Evolutionary conservation across 2,329 filamentous ascomycete species (phyloP), one percentile per base, ranked within the genome.

Genomic region (Aureobasidium sp.): DNA sequence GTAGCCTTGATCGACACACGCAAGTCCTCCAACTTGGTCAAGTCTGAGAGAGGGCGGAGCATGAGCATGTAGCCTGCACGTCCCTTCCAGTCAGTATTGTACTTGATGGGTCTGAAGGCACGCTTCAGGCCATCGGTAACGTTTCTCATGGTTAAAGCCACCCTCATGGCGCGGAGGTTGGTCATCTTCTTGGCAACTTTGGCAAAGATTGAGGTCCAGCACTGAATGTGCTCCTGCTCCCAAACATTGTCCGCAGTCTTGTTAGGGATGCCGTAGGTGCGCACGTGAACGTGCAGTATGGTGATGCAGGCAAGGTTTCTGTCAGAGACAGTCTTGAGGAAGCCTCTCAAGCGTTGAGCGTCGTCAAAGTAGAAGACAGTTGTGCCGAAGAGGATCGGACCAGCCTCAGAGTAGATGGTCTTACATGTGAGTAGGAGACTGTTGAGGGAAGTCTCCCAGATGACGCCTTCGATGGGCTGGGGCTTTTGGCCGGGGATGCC

Each of bases 361-460:
- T 60, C 50, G 29, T 60, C 59, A 21, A 60, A 60, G 49, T 51
- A 60, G 49, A 60, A 60, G 19, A 33, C 33, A 1, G 42, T 60
- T 2, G 13, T 38, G 17, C 38, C 49, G 42, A 55, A 60, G 8
- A 60, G 40, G 11, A 54, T 37, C 0, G 59, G 49, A 11, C 15
- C 21, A 38, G 40, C 33, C 9, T 58, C 55, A 6, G 23, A 10
- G 19, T 43, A 38, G 19, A 58, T 25, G 9, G 17, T 40, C 55
- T 40, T 58, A 43, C 55, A 58, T 9, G 31, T 40, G 23, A 49
- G 43, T 15, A 40, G 31, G 11, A 58, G 55, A 35, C 11, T 43
- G 33, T 33, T 38, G 31, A 40, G 17, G 9, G 55, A 23, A 15
- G 21, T 58, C n/a, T 47, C 23, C 55, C 55, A 58, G 2, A 29